Evolutionary conservation across 1,284 basidiomycete species (phyloP), one percentile per base, ranked within the genome.

Genomic region (Mycena citricolor): DNA sequence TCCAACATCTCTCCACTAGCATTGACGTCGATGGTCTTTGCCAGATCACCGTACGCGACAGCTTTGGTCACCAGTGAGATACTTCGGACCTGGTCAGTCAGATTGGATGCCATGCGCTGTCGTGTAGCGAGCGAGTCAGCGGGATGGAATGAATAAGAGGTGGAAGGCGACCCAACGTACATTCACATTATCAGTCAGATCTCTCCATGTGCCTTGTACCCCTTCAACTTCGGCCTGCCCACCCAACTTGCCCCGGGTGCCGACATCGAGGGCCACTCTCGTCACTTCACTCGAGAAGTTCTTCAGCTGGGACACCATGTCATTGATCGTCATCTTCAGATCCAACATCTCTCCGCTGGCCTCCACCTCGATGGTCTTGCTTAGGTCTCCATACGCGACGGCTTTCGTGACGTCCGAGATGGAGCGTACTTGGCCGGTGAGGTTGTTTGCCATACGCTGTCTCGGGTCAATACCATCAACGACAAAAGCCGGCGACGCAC

Each of bases 261-360:
- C 86, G 61, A 89, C 86, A 60, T 46, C 87, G 61, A 84, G 71
- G 1, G 90, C 88, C 45, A 93, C 89, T 59, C 90, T 77, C 0
- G 88, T 91, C 42, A 93, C 90, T 64, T 94, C 90, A 25, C 81
- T 81, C 14, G 91, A 89, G 59, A 92, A 91, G 2, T 81, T 83
- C 54, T 81, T 81, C 55, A 90, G 67, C 52, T 88, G 86, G 57
- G 84, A 79, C 55, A 88, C 81, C 86, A 87, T 87, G 25, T 78
- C 78, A 60, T 86, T 86, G 61, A 86, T 47, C 5, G 44, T 47
- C 7, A 36, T 30, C 33, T 47, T 47, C 4, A 47, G 28, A 21
- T 47, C 44, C 5, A 47, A 34, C 44, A 47, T 47, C 39, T 47
- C 44, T 5, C 44, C 44, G 16, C 32, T 19, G 24, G 40, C 26